A percentile compares a stretch with the other conserved stretches of the same genome.
phyloP scores from a whole-genome alignment of 225 moss, liverwort and hornwort species.

The Straminergon stramineum region DNA sequence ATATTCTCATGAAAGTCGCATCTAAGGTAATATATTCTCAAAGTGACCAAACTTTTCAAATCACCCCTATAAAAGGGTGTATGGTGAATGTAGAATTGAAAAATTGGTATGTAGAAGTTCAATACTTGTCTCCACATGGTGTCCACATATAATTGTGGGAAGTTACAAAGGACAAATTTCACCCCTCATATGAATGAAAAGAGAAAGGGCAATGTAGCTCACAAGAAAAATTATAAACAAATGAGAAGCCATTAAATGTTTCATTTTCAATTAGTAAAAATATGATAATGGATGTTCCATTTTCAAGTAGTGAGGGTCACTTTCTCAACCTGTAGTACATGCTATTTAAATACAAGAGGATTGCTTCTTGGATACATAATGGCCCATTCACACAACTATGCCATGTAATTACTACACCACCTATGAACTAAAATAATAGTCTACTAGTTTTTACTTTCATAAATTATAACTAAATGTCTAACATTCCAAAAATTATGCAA shows the following conservation, averaged over 20 bases:
- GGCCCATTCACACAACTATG: background rate
- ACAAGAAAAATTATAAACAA: background rate
- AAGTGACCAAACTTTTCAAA: background rate
- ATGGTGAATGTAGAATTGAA: background rate
- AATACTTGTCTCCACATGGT: background rate
- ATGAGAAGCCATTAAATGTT: background rate
- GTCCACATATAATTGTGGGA: rapidly evolving
- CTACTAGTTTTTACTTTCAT: background rate
- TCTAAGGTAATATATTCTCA: background rate
- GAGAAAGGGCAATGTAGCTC: rapidly evolving
- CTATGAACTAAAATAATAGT: background rate
- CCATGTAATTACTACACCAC: background rate
- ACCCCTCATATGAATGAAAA: background rate
- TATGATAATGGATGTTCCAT: background rate
- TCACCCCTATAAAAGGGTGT: rapidly evolving
- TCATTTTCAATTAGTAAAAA: background rate
- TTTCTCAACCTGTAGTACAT: background rate
- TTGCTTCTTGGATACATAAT: background rate
- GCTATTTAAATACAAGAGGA: background rate
- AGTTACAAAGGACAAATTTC: background rate
- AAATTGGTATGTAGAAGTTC: background rate
- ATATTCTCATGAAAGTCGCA: background rate
- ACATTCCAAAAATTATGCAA: background rate
- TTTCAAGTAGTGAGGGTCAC: background rate
- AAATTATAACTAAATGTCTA: background rate